These are phyloP conservation scores for Cystoderma amianthinum DNA, from an alignment of 768 basidiomycete genomes.

Conservation along the genomic window DNA sequence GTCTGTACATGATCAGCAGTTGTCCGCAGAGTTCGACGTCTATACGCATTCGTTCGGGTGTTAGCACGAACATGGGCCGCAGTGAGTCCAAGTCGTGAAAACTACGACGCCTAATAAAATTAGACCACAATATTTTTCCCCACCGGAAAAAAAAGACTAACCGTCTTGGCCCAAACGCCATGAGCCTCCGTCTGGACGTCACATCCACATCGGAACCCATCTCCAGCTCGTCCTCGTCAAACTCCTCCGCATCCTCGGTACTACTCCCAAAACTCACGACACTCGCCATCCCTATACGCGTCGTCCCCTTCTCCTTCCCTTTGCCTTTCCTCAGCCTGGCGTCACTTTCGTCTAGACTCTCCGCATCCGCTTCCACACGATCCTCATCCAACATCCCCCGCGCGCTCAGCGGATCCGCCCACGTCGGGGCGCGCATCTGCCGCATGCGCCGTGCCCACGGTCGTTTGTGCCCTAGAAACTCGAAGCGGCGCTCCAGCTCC, in stretches of 20 bases:
- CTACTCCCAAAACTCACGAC: constrained; percentile 20
- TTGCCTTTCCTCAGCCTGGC: constrained; percentile 1
- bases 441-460: constrained; percentile 17
- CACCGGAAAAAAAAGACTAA: constrained; percentile 17
- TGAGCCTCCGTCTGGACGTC: not conserved
- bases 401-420: constrained; percentile 19
- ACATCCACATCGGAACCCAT: not conserved
- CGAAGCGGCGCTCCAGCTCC: constrained; percentile 31
- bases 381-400: constrained; percentile 3
- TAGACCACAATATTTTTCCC: no score
- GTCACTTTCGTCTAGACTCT: constrained; percentile 3
- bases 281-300: constrained; percentile 15
- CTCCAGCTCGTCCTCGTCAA: not conserved
- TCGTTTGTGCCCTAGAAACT: constrained; percentile 33
- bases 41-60: constrained; percentile 61
- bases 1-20: constrained; percentile 58
- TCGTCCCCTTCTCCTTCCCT: constrained; percentile 5
- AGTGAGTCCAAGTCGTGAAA: constrained; percentile 58
- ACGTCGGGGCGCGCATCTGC: constrained; percentile 22
- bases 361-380: not conserved
- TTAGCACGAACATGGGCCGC: constrained; percentile 37
- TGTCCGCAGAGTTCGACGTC: constrained; percentile 79
- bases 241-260: not conserved
- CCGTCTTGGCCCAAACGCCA: constrained; percentile 18
- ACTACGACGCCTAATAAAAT: constrained; percentile 55